Evolutionary conservation across 208 protist genomes (phyloP), one percentile per base, ranked within the genome.

Genomic region (Naegleria gruberi): DNA sequence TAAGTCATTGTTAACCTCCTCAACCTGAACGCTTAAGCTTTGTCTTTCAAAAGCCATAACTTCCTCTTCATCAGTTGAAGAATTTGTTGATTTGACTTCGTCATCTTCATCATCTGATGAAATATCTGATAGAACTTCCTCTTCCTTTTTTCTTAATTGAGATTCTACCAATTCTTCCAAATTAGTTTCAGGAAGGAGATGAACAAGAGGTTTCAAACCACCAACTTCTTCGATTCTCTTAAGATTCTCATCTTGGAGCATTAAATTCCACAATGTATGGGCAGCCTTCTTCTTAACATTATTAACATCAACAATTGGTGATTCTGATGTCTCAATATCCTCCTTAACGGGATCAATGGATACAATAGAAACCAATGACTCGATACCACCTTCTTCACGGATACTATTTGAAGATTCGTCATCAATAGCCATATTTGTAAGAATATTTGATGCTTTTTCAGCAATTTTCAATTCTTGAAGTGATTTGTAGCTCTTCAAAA

Each of bases 241-340:
- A 8, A 87, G 40, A 87, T 87, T 87, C 12, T 45, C 83, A 87
- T 87, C 83, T 12, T 55, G 10, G 7, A 87, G 7, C 41, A 41
- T 41, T 55, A 87, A 87, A 87, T 87, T 87, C 83, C 83, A 87
- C 2, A 87, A 55, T 1, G 44, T 41, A 87, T 34, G 23, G 55
- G 43, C 34, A 4, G 83, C 83, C 30, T 46, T 87, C 34, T 55
- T 87, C 37, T 55, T 87, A 17, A 41, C 83, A 23, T 87, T 8
- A 26, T 46, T 87, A 23, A 42, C 10, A 23, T 83, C 12, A n/a
- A 17, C 51, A 30, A 30, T 1, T 65, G 2, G 12, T 23, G 51
- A 23, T 65, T 10, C 19, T 30, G 51, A 65, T 5, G 51, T 55
- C 15, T 55, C 46, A 5, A 19, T 15, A 55, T 55, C 15, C 46